phyloP scores from a whole-genome alignment of 2,329 filamentous ascomycete species.

The Aspergillus sp. region DNA sequence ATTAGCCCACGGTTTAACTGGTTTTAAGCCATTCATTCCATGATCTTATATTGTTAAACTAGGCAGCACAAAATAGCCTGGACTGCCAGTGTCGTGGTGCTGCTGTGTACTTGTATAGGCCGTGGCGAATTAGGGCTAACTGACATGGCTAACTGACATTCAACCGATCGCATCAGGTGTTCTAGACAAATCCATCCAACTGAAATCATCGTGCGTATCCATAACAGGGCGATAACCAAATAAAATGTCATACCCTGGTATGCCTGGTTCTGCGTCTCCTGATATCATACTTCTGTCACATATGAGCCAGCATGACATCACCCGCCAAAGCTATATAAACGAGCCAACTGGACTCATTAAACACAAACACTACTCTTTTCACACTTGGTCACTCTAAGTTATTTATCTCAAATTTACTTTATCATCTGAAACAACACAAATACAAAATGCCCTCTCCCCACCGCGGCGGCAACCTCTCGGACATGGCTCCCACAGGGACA shows the following conservation, averaged over 20 bases:
- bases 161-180: not conserved
- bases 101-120: not conserved
- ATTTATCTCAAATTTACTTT: too few relatives aligned
- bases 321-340: not conserved
- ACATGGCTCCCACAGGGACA: constrained; percentile 42
- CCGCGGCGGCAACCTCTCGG: constrained; percentile 39
- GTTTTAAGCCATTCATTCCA: too few relatives aligned
- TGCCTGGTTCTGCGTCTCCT: not conserved
- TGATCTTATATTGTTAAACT: too few relatives aligned
- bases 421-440: not conserved
- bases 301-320: not conserved
- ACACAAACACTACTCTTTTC: too few relatives aligned
- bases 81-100: too few relatives aligned
- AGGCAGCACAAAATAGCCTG: too few relatives aligned
- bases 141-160: too few relatives aligned
- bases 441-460: constrained; percentile 21
- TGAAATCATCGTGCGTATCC: not conserved
- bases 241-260: too few relatives aligned
- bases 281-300: not conserved
- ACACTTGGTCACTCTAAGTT: too few relatives aligned
- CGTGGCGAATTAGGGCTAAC: not conserved
- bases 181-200: not conserved
- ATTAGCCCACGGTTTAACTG: too few relatives aligned
- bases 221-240: not conserved
- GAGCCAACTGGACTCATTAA: too few relatives aligned